phyloP scores from a whole-genome alignment of 352 stramenopile genomes.

The Phytophthora hibernalis region DNA sequence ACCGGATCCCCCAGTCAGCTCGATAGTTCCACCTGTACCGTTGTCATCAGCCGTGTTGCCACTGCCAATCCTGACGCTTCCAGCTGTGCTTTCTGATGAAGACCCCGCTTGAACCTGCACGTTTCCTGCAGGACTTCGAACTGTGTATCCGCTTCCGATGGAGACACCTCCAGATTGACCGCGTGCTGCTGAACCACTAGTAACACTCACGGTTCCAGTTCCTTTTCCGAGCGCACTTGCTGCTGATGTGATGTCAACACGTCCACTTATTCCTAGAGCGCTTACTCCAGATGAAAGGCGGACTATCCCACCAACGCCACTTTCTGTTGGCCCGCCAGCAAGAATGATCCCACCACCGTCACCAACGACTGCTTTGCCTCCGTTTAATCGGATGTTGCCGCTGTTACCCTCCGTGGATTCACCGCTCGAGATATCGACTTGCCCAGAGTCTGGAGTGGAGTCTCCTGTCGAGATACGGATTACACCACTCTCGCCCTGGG shows the following conservation, averaged over 20 bases:
- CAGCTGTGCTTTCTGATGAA: constrained; percentile 35
- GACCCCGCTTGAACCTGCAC: constrained; percentile 43
- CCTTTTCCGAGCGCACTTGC: constrained; percentile 21
- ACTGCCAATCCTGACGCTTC: constrained; percentile 44
- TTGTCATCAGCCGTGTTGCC: constrained; percentile 40
- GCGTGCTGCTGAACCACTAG: constrained; percentile 33
- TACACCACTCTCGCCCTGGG: constrained; percentile 33
- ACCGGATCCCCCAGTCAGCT: constrained; percentile 50
- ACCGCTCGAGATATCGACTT: constrained; percentile 60
- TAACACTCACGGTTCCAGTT: constrained; percentile 40
- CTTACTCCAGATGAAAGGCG: constrained; percentile 46
- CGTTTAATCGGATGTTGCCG: constrained; percentile 57
- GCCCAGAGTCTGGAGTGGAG: constrained; percentile 40
- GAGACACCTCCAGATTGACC: constrained; percentile 38
- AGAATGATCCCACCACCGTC: constrained; percentile 58
- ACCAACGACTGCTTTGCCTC: constrained; percentile 45
- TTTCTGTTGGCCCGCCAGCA: constrained; percentile 49
- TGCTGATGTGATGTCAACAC: constrained; percentile 33
- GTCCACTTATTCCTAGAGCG: constrained; percentile 37
- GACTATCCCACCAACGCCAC: constrained; percentile 48
- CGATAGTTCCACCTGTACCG: constrained; percentile 41
- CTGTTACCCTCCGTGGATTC: constrained; percentile 49
- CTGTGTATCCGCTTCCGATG: constrained; percentile 37
- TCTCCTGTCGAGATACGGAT: constrained; percentile 49
- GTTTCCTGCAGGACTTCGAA: constrained; percentile 29